These are phyloP conservation scores for Globisporangium rhizosaccharum DNA, from an alignment of 352 stramenopile species.

Conservation along the genomic window DNA sequence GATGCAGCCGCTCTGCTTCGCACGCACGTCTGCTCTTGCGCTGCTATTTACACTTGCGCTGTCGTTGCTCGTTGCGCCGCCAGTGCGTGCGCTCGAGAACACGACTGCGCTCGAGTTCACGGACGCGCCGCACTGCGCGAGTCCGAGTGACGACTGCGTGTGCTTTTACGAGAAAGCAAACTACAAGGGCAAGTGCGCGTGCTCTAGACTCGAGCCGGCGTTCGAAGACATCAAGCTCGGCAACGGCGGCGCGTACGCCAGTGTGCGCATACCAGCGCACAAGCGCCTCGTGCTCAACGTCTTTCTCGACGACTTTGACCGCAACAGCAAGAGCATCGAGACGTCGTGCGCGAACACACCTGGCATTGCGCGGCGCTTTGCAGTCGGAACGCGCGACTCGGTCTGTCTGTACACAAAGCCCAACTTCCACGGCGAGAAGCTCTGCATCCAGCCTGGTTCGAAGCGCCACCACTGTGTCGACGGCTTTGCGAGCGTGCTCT, in stretches of 20 bases:
- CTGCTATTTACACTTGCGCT: neutral
- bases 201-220: constrained; percentile 6
- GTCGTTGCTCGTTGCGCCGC: neutral
- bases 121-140: constrained; percentile 9
- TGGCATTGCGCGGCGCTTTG: constrained; percentile 15
- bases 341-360: constrained; percentile 3
- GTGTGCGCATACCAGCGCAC: constrained; percentile 8
- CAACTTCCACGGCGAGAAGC: constrained; percentile 20
- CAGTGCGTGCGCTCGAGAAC: constrained; percentile 7
- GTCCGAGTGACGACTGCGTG: constrained; percentile 1
- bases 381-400: constrained; percentile 12
- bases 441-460: constrained; percentile 8
- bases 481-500: constrained; percentile 17
- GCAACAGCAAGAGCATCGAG: constrained; percentile 16
- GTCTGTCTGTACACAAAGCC: constrained; percentile 15
- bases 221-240: constrained; percentile 16
- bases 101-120: constrained; percentile 14
- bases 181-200: constrained; percentile 15
- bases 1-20: neutral
- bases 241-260: constrained; percentile 15
- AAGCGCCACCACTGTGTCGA: constrained; percentile 14
- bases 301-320: constrained; percentile 15
- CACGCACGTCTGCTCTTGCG: neutral
- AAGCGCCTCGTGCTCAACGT: constrained; percentile 16
- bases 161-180: constrained; percentile 13